Evolutionary conservation across 495 filamentous ascomycete genomes (phyloP), one percentile per base, ranked within the genome.

Genomic region (Penicillium goetzii): DNA sequence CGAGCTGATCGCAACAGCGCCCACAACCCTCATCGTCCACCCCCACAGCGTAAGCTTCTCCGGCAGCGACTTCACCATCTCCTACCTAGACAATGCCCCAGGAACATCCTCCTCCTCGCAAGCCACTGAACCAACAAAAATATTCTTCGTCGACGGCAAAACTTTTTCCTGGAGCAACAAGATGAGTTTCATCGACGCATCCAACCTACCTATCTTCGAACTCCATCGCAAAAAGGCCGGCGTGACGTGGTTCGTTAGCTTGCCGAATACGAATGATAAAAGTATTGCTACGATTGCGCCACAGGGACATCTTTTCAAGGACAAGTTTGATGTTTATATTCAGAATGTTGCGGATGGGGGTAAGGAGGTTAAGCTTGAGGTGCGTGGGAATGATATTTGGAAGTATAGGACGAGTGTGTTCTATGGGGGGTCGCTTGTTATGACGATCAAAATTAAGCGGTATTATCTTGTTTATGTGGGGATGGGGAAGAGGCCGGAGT

Each of bases 311-410:
- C n/a, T 45, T n/a, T 45, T 65, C 3, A 69, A 69, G 43, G 63
- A 69, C 51, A 69, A 65, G 34, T 65, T 69, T 36, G 62, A 69
- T 51, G 66, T 69, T 19, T 58, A 56, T 58, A 34, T 69, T 33
- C 12, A 10, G 25, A 69, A 69, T 60, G 59, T 50, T 3, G 60
- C 55, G 2, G 58, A 15, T 19, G 21, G 59, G 23, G 66, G 66
- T 8, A 59, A 56, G 51, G 55, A 69, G 38, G 52, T 58, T 19
- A 26, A 59, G 10, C 55, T 69, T 19, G 56, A 62, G 40, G 66
- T 63, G 14, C 62, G 66, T 0, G 66, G 66, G 26, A 63, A 69
- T 55, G 60, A 65, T 58, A 49, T 69, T 30, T 69, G 62, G 63
- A 69, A 65, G 25, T 57, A 43, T 14, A 51, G 45, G 23, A 69